These are phyloP conservation scores for Allomyces macrogynus DNA, from an alignment of 192 early-diverging fungal genomes.

Conservation along the genomic window DNA sequence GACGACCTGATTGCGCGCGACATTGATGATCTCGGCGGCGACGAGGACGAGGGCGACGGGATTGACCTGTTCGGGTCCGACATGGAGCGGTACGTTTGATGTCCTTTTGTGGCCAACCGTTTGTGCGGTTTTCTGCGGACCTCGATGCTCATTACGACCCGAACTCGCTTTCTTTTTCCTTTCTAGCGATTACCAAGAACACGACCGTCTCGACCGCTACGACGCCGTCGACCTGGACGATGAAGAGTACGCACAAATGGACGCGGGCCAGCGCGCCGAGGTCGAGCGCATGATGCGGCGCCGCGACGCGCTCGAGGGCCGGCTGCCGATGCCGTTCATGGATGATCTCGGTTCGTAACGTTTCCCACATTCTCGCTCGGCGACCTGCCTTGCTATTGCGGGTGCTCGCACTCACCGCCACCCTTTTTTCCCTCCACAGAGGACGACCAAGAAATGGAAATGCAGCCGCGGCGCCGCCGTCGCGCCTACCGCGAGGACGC, in stretches of 20 bases:
- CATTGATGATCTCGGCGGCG: conserved; percentile 25
- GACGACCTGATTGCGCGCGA: conserved; percentile 78
- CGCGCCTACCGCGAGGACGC: conserved; percentile 29
- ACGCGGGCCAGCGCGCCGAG: conserved; percentile 40
- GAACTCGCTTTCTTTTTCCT: not conserved
- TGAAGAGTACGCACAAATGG: conserved; percentile 50
- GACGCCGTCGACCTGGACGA: conserved; percentile 73
- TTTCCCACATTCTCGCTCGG: not conserved
- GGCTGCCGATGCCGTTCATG: conserved; percentile 71
- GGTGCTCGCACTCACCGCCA: conserved; percentile 3
- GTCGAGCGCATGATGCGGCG: conserved; percentile 59
- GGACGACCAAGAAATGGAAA: conserved; percentile 20
- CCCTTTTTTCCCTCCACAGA: conserved; percentile 2
- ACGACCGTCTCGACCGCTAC: conserved; percentile 50
- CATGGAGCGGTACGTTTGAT: conserved; percentile 46
- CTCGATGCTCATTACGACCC: not conserved
- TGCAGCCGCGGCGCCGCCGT: conserved; percentile 23
- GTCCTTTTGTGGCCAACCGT: not conserved
- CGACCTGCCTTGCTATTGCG: conserved; percentile 1
- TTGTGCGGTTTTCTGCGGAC: not conserved
- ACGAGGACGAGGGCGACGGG: no score
- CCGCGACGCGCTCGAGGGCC: conserved; percentile 63
- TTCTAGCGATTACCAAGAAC: conserved; percentile 59
- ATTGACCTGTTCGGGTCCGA: conserved; percentile 52
- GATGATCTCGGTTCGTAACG: conserved; percentile 44